A percentile compares a stretch with the other conserved stretches of the same genome.
These are phyloP conservation scores for Arthrocladium fulminans DNA, from an alignment of 2,329 filamentous ascomycete species.

Conservation along the genomic window DNA sequence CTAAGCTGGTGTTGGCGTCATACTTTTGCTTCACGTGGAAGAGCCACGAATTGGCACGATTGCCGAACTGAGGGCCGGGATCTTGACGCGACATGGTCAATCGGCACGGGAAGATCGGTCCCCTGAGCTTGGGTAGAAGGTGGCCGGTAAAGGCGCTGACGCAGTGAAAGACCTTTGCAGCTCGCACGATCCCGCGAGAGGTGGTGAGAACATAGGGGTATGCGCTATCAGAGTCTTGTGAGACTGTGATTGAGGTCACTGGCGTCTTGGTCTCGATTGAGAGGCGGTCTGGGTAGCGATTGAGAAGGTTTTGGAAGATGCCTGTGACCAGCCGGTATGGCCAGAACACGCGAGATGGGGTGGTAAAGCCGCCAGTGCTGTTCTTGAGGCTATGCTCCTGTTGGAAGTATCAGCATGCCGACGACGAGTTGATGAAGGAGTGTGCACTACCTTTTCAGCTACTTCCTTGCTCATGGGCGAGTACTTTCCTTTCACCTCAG, in stretches of 20 bases:
- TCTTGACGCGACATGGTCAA: conserved; percentile 36
- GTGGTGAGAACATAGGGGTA: conserved; percentile 29
- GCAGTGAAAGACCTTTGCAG: conserved; percentile 33
- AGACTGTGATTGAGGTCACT: conserved; percentile 12
- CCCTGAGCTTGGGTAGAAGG: conserved; percentile 33
- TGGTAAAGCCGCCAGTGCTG: neutral
- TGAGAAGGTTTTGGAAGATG: conserved; percentile 16
- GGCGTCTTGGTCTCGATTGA: conserved; percentile 22
- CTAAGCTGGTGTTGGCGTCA: neutral
- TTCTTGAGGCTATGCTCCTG: neutral
- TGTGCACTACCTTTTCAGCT: no score
- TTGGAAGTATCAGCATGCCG: no score
- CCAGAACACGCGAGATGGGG: conserved; percentile 21
- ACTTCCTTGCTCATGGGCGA: no score
- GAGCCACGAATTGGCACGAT: neutral
- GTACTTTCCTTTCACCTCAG: no score
- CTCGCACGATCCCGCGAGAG: conserved; percentile 29
- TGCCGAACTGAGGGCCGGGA: neutral
- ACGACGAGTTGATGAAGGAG: no score
- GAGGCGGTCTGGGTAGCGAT: conserved; percentile 11
- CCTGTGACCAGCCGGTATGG: conserved; percentile 31
- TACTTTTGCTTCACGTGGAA: neutral
- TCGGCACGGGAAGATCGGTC: conserved; percentile 32
- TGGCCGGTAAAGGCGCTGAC: conserved; percentile 37
- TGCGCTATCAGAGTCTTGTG: conserved; percentile 1